A percentile compares a stretch with the other conserved stretches of the same genome.
Conservation (phyloP, 306 rosid genomes). For the Comarum palustre region DNA sequence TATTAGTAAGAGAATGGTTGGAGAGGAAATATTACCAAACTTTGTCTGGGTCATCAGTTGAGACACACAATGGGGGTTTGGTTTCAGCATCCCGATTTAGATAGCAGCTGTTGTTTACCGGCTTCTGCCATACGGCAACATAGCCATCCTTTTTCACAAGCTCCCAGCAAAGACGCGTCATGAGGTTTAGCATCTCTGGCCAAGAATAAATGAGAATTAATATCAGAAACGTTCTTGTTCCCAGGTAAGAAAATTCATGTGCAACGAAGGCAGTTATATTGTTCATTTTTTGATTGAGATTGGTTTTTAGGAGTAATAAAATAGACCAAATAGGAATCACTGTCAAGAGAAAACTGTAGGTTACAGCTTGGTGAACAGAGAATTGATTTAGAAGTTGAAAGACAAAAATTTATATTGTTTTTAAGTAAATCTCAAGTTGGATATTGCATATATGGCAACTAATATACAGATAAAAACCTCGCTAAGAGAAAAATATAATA, state of each 20-base stretch:
- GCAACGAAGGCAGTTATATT: neutral
- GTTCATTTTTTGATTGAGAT: neutral
- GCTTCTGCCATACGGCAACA: constrained; percentile 84
- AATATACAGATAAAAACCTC: constrained; percentile 14
- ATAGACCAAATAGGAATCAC: neutral
- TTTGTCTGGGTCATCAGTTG: constrained; percentile 76
- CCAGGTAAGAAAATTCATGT: neutral
- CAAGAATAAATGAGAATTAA: constrained; percentile 19
- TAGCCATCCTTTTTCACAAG: constrained; percentile 82
- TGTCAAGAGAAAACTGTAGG: neutral
- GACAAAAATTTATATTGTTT: neutral
- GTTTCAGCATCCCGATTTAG: constrained; percentile 61
- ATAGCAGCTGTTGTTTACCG: constrained; percentile 69
- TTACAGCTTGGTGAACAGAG: neutral
- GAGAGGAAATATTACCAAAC: constrained; percentile 54
- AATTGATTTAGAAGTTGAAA: neutral
- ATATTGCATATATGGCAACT: constrained; percentile 6
- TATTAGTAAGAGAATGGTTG: neutral
- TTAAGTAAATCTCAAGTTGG: neutral
- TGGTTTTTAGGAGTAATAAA: constrained; percentile 5
- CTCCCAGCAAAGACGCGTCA: constrained; percentile 85
- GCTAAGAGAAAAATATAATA: neutral
- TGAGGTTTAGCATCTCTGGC: constrained; percentile 90
- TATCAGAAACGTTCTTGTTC: neutral
- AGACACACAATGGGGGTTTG: constrained; percentile 76